A percentile compares a stretch with the other conserved stretches of the same genome.
These are phyloP conservation scores for Galerina marginata DNA, from an alignment of 768 basidiomycete genomes.

Conservation along the genomic window DNA sequence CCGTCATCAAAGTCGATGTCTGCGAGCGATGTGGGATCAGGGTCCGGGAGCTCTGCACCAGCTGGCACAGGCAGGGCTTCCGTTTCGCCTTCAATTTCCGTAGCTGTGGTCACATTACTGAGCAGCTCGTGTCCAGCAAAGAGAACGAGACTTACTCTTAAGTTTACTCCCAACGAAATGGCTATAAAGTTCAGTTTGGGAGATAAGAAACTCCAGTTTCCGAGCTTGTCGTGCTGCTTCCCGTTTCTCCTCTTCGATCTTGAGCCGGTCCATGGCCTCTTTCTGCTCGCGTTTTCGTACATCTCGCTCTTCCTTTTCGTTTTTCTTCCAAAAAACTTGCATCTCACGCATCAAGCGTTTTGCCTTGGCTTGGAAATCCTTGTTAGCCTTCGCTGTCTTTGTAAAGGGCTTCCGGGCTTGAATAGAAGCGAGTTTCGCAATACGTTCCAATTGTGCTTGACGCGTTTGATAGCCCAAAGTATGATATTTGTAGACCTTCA, in stretches of 20 bases:
- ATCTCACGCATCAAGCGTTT: constrained; percentile 94
- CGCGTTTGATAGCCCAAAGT: constrained; percentile 68
- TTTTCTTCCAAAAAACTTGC: constrained; percentile 97
- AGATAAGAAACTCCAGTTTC: constrained; percentile 98
- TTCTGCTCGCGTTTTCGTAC: constrained; percentile 93
- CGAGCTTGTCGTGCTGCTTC: constrained; percentile 93
- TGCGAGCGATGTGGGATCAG: constrained; percentile 55
- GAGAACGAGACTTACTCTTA: constrained; percentile 62
- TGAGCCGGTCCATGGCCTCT: constrained; percentile 87
- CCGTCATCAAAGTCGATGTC: constrained; percentile 94
- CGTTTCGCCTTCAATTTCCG: constrained; percentile 72
- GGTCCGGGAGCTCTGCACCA: constrained; percentile 63
- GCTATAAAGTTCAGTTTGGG: constrained; percentile 97
- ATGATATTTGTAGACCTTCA: constrained; percentile 82
- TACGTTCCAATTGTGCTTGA: constrained; percentile 73
- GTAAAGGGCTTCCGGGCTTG: constrained; percentile 80
- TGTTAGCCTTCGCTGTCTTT: constrained; percentile 76
- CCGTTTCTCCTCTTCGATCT: constrained; percentile 89
- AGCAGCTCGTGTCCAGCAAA: constrained; percentile 12
- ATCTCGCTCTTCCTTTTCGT: constrained; percentile 95
- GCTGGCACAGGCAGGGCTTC: constrained; percentile 50
- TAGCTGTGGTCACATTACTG: constrained; percentile 51
- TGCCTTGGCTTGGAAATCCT: constrained; percentile 84
- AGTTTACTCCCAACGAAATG: constrained; percentile 99
- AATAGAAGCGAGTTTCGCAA: constrained; percentile 74